These are phyloP conservation scores for Phycomyces nitens DNA, from an alignment of 192 early-diverging fungal genomes.

Conservation along the genomic window DNA sequence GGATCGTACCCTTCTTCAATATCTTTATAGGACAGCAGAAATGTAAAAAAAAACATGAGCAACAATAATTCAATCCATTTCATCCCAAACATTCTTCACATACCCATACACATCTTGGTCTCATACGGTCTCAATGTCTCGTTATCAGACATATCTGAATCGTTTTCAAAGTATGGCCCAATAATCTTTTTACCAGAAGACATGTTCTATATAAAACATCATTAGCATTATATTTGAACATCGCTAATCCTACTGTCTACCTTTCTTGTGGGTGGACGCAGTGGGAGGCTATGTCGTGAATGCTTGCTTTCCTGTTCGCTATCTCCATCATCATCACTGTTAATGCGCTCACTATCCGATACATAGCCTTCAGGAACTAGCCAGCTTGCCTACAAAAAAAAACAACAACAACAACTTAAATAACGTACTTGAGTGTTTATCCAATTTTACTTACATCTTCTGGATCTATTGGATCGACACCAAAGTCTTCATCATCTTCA, in stretches of 20 bases:
- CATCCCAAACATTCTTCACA: too few relatives aligned
- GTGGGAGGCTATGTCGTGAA: not conserved
- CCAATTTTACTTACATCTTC: constrained; percentile 25
- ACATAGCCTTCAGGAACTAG: constrained; percentile 86
- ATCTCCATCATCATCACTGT: constrained; percentile 19
- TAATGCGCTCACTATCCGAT: constrained; percentile 68
- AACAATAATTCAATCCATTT: too few relatives aligned
- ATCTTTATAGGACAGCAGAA: constrained; percentile 1
- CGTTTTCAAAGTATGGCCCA: constrained; percentile 20
- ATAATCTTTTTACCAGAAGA: constrained; percentile 14
- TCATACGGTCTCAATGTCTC: constrained; percentile 15
- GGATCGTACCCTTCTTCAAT: constrained; percentile 11
- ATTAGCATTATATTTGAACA: not conserved
- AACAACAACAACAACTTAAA: not conserved
- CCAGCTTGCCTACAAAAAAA: constrained; percentile 59
- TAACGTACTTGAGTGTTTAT: not conserved
- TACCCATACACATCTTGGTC: constrained; percentile 15
- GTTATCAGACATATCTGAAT: not conserved
- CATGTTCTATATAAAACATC: not conserved
- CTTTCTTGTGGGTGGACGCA: constrained; percentile 10
- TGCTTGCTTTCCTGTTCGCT: not conserved
- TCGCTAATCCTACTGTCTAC: not conserved
- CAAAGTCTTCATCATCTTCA: constrained; percentile 65
- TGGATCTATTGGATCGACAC: constrained; percentile 19
- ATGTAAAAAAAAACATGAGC: not conserved